A percentile compares a stretch with the other conserved stretches of the same genome.
phyloP scores from a whole-genome alignment of 208 protist species.

The Leishmania arabica region DNA sequence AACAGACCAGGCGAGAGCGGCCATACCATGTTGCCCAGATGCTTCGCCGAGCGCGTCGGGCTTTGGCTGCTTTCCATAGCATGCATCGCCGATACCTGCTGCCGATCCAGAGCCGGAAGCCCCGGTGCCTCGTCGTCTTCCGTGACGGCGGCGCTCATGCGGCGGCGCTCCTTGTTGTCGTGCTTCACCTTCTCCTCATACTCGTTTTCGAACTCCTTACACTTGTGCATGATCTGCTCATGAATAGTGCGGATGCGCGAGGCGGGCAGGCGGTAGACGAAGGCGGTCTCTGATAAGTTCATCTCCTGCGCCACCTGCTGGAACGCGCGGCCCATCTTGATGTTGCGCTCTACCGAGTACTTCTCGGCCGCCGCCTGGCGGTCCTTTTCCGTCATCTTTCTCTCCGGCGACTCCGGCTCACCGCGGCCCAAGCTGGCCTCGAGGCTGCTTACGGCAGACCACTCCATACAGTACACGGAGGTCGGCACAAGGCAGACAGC shows the following conservation, averaged over 20 bases:
- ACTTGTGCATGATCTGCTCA: constrained; percentile 51
- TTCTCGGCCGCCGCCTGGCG: constrained; percentile 40
- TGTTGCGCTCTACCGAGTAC: constrained; percentile 53
- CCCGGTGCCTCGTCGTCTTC: constrained; percentile 29
- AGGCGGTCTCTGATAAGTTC: constrained; percentile 68
- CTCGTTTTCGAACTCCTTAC: constrained; percentile 58
- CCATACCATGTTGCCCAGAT: constrained; percentile 6
- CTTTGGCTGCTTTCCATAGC: constrained; percentile 4
- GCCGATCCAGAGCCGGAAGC: constrained; percentile 3
- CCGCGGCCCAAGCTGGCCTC: constrained; percentile 60
- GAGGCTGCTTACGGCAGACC: constrained; percentile 48
- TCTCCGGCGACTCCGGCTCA: constrained; percentile 39
- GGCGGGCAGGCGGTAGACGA: constrained; percentile 70
- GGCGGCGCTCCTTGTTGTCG: constrained; percentile 34
- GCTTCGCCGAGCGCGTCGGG: constrained; percentile 7
- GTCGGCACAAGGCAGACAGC: constrained; percentile 61
- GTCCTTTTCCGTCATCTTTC: constrained; percentile 42
- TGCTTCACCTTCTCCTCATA: constrained; percentile 57
- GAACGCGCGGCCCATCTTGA: constrained; percentile 50
- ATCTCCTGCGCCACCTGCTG: constrained; percentile 61
- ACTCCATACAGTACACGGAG: constrained; percentile 59
- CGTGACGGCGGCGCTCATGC: constrained; percentile 27
- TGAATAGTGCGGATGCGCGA: constrained; percentile 45
- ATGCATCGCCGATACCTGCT: not conserved
- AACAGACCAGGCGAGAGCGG: constrained; percentile 42